Base-by-base conservation (phyloP, 1,139 yeast species). In the Blastobotrys arbuscula region DNA sequence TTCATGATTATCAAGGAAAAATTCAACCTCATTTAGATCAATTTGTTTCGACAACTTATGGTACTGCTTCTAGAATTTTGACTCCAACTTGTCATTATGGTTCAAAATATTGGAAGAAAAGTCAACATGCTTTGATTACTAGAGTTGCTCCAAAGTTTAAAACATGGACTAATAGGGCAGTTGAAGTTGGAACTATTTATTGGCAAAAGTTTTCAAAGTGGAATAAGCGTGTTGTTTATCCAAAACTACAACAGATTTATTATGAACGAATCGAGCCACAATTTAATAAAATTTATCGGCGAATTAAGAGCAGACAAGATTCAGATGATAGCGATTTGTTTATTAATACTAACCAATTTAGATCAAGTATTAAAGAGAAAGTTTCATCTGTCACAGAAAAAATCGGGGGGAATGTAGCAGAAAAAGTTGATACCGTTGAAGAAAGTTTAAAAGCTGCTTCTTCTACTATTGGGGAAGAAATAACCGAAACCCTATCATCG, bases 191-290 rank as follows among this genome's bases (percentile, higher is more conserved):
- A 6, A 19, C 16, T 18, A 37, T 41, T 19, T 52, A 53, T 24
- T 16, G 42, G 13, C 18, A 26, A 8, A 40, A 39, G 13, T 41
- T 39, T 18, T 49, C 49, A 24, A 50, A 41, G 6, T 58, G 60
- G 60, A 28, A 56, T 21, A 42, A 47, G 19, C 38, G 50, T 7
- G 48, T 42, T 18, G 52, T 60, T 3, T 46, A 54, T 3, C 64
- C 64, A 15, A 50, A 51, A 38, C 44, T 59, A 16, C 38, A 47
- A 13, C 49, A 53, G 20, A 42, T 61, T 3, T 62, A 62, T 46
- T 51, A 50, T 12, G 55, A 55, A 28, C 52, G 52, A 12, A 54
- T 63, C 21, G 64, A 61, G 50, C 65, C 66, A 12, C 66, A 62
- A 42, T 50, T 63, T 3, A 47, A 50, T 44, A 60, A 60, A 50